Percentiles rank a stretch among this genome's conserved stretches.
phyloP scores from a whole-genome alignment of 192 early-diverging fungal genomes.

The Paraglomus occultum region DNA sequence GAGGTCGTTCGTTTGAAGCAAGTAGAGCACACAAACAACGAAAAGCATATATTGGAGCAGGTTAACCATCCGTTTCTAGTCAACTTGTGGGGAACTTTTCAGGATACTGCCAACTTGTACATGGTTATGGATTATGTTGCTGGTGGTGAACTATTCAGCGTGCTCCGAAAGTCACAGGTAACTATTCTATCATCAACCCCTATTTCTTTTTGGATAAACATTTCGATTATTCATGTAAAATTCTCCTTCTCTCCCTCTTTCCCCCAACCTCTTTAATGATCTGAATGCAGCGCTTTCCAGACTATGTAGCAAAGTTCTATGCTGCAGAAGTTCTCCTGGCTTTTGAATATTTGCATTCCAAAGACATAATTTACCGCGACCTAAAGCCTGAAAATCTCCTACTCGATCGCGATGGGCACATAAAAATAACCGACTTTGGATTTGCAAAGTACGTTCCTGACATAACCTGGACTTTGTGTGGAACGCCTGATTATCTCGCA shows the following conservation, averaged over 20 bases:
- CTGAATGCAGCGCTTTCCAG: constrained; percentile 70
- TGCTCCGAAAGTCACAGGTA: constrained; percentile 77
- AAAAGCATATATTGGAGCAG: constrained; percentile 87
- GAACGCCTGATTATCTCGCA: constrained; percentile 83
- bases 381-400: constrained; percentile 89
- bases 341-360: constrained; percentile 85
- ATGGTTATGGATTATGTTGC: constrained; percentile 96
- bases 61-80: constrained; percentile 91
- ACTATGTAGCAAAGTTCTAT: constrained; percentile 87
- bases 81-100: constrained; percentile 89
- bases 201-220: constrained; percentile 10
- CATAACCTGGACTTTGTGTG: constrained; percentile 83
- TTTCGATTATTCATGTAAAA: constrained; percentile 11
- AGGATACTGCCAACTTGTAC: constrained; percentile 90
- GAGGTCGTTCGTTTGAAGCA: constrained; percentile 95
- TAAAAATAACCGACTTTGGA: constrained; percentile 88
- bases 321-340: constrained; percentile 85
- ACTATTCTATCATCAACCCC: constrained; percentile 23
- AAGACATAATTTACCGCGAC: constrained; percentile 89
- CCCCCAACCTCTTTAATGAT: too few species aligned
- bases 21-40: constrained; percentile 98
- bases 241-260: neutral
- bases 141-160: constrained; percentile 89
- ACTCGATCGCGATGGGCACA: constrained; percentile 70
- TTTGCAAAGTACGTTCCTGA: constrained; percentile 83